phyloP scores from a whole-genome alignment of 176 grass and related monocot genomes.

The Oryza punctata region DNA sequence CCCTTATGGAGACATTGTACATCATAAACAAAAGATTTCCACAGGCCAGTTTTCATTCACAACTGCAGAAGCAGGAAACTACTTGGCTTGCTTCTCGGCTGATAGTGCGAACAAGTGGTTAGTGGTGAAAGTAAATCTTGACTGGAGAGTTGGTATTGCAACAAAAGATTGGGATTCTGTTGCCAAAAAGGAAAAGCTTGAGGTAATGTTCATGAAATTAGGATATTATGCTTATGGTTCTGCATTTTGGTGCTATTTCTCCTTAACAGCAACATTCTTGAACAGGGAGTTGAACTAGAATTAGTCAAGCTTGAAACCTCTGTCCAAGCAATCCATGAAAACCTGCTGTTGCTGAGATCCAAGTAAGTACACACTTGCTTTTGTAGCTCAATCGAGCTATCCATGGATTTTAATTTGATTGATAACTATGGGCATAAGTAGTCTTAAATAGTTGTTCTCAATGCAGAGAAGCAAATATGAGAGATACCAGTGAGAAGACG shows the following conservation, averaged over 20 bases:
- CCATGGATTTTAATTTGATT: not conserved
- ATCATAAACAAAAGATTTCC: slow-evolving; percentile 54
- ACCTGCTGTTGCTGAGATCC: slow-evolving; percentile 57
- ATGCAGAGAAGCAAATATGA: slow-evolving; percentile 71
- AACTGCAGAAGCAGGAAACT: slow-evolving; percentile 75
- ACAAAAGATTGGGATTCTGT: slow-evolving; percentile 73
- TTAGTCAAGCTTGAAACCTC: slow-evolving; percentile 68
- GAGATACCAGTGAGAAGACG: slow-evolving; percentile 61
- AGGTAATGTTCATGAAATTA: slow-evolving; percentile 50
- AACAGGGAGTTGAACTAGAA: slow-evolving; percentile 78
- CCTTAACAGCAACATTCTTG: slow-evolving; percentile 14
- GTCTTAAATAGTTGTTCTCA: not conserved
- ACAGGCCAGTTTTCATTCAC: slow-evolving; percentile 75
- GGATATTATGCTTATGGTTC: not conserved
- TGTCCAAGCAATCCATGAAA: slow-evolving; percentile 63
- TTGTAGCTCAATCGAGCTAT: not conserved
- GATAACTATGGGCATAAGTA: not conserved
- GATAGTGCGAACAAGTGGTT: slow-evolving; percentile 54
- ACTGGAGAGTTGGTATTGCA: slow-evolving; percentile 81
- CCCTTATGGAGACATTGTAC: slow-evolving; percentile 62
- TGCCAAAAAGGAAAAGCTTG: slow-evolving; percentile 71
- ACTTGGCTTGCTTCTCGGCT: slow-evolving; percentile 65
- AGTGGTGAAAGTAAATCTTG: slow-evolving; percentile 65
- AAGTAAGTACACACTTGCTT: slow-evolving; percentile 46
- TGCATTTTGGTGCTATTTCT: not conserved